Evolutionary conservation across 2,329 filamentous ascomycete genomes (phyloP), one percentile per base, ranked within the genome.

Genomic region (Hypoxylon sp.): DNA sequence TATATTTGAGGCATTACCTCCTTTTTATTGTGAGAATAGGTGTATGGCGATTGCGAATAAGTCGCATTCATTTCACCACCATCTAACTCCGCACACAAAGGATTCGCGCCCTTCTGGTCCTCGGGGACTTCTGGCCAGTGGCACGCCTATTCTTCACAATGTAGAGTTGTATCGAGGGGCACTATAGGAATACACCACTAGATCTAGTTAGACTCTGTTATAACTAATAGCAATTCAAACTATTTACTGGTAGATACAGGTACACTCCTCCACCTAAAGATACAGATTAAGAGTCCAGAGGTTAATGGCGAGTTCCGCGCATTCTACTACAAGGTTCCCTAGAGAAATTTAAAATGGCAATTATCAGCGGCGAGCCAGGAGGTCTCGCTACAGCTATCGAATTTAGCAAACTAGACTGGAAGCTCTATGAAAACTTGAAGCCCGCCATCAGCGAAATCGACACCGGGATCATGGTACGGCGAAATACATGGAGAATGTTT

Each of bases 11-110:
- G n/a, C 39, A 42, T 19, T 44, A 2, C 5, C 10, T 42, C 14
- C 17, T 22, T 44, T 4, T 44, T 46, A 22, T 33, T 17, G 44
- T 53, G 33, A 47, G 35, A 51, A 31, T 24, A 22, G 22, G 53
- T 24, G 33, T 39, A 31, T 33, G 13, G 8, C 39, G 51, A 56
- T 52, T 51, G 24, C 60, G 13, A 63, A 63, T 31, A 47, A 26
- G 60, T 33, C 52, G 31, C 52, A 56, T 17, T 17, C 51, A 51
- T 52, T 57, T 24, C 24, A 55, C 29, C 51, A 50, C 31, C 39
- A 19, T 17, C 33, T 3, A 37, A 42, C 24, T 44, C 22, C 33
- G 35, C 42, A 10, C 13, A 17, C 17, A 19, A 29, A 3, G 9
- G 17, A 31, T 31, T 44, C 9, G n/a, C 39, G 39, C 37, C 5